Conservation (phyloP, 176 grass and related monocot species). For the Zea luxurians region DNA sequence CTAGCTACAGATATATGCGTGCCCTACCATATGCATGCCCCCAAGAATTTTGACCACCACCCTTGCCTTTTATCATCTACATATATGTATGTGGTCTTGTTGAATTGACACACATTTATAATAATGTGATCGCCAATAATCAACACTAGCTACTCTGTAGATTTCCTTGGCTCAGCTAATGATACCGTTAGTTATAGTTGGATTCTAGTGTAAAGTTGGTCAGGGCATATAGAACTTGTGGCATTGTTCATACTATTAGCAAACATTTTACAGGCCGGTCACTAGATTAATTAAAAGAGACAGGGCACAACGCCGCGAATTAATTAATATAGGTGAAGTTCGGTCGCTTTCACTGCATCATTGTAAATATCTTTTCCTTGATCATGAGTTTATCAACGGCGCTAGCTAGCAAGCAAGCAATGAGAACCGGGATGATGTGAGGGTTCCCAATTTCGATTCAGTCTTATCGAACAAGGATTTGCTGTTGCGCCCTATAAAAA, state of each 20-base stretch:
- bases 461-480: conserved; percentile 50
- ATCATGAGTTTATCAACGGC: conserved; percentile 48
- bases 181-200: conserved; percentile 52
- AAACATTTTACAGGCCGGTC: not conserved
- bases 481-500: conserved; percentile 31
- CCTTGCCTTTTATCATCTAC: conserved; percentile 25
- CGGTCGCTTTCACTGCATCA: conserved; percentile 16
- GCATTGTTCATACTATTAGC: conserved; percentile 35
- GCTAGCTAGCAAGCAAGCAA: conserved; percentile 43
- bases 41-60: conserved; percentile 30
- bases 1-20: conserved; percentile 38
- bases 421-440: conserved; percentile 51
- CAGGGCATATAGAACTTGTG: conserved; percentile 26
- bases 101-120: conserved; percentile 38
- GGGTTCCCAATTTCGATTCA: conserved; percentile 48
- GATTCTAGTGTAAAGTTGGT: conserved; percentile 37
- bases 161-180: conserved; percentile 49
- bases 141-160: conserved; percentile 43
- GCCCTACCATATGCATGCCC: not conserved
- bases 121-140: conserved; percentile 37
- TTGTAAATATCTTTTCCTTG: conserved; percentile 34
- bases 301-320: not conserved
- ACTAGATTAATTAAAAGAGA: too few species aligned
- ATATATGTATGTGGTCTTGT: not conserved
- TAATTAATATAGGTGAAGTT: not conserved